Conservation (phyloP, 495 filamentous ascomycete species). For the Chaetomium tenue region DNA sequence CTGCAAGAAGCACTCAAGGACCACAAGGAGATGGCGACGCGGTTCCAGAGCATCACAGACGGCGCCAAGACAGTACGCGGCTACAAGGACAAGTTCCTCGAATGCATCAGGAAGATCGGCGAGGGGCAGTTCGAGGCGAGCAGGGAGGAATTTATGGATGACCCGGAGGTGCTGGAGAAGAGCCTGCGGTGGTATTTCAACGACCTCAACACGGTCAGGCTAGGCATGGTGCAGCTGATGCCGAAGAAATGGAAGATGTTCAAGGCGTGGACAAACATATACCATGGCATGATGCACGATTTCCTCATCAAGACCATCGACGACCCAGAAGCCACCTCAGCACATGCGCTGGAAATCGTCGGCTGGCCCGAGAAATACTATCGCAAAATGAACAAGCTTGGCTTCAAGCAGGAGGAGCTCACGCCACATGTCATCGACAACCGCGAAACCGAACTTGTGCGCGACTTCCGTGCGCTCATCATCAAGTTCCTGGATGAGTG, state of each 20-base stretch:
- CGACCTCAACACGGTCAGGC: conserved; percentile 85
- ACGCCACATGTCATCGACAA: conserved; percentile 82
- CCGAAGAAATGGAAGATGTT: conserved; percentile 98
- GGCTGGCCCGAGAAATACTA: conserved; percentile 96
- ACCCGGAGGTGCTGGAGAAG: conserved; percentile 82
- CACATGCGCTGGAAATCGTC: conserved; percentile 83
- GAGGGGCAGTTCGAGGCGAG: conserved; percentile 71
- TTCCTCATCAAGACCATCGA: conserved; percentile 79
- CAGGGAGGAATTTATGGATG: conserved; percentile 71
- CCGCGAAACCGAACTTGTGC: conserved; percentile 81
- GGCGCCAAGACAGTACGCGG: conserved; percentile 88
- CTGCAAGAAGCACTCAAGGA: conserved; percentile 92
- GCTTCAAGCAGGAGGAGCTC: conserved; percentile 69
- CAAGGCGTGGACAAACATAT: conserved; percentile 82
- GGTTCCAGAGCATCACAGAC: conserved; percentile 92
- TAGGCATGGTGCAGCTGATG: conserved; percentile 84
- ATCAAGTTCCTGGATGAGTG: conserved; percentile 94
- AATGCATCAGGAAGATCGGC: conserved; percentile 70
- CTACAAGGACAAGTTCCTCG: conserved; percentile 93
- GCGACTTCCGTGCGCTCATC: conserved; percentile 91
- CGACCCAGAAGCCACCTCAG: conserved; percentile 70
- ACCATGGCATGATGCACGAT: conserved; percentile 92
- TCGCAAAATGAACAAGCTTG: conserved; percentile 88
- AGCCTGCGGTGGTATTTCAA: conserved; percentile 94
- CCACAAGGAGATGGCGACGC: conserved; percentile 85